Conservation (phyloP, 2,329 filamentous ascomycete genomes). For the Fusarium sp. region DNA sequence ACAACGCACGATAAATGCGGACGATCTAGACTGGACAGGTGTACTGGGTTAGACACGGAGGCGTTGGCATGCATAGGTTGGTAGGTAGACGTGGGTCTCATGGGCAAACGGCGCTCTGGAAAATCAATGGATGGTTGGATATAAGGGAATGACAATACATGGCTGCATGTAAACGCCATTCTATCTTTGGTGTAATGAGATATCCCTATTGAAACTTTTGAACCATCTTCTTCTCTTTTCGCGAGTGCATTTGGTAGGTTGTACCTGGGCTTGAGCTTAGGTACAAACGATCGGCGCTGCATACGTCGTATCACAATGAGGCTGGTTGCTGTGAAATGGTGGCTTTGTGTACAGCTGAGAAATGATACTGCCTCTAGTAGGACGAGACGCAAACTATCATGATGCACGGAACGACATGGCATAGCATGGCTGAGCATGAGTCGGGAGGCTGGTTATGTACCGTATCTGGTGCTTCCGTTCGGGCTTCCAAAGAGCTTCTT, state of each 20-base stretch:
- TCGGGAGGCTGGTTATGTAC: background rate
- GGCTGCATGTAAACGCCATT: slow-evolving; percentile 31
- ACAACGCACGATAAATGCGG: slow-evolving; percentile 73
- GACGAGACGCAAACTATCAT: background rate
- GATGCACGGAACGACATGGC: background rate
- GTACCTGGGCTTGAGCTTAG: slow-evolving; percentile 5
- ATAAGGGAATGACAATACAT: slow-evolving; percentile 25
- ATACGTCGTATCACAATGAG: slow-evolving; percentile 23
- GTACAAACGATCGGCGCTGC: slow-evolving; percentile 29
- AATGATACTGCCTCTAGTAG: background rate
- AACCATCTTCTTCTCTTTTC: slow-evolving; percentile 1
- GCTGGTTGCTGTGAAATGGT: slow-evolving; percentile 25
- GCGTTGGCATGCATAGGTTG: slow-evolving; percentile 32
- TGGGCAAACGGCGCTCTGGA: slow-evolving; percentile 39
- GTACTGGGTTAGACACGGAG: slow-evolving; percentile 10
- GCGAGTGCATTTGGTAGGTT: background rate
- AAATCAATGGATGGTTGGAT: slow-evolving; percentile 29
- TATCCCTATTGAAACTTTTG: slow-evolving; percentile 32
- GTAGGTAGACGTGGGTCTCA: slow-evolving; percentile 32
- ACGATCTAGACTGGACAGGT: background rate
- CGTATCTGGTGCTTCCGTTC: background rate
- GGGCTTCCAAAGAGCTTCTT: slow-evolving; percentile 5
- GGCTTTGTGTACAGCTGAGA: slow-evolving; percentile 17
- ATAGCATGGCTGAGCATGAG: slow-evolving; percentile 14
- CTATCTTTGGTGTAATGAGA: slow-evolving; percentile 35